phyloP scores from a whole-genome alignment of 768 basidiomycete genomes.

The Termitomyces sp. region DNA sequence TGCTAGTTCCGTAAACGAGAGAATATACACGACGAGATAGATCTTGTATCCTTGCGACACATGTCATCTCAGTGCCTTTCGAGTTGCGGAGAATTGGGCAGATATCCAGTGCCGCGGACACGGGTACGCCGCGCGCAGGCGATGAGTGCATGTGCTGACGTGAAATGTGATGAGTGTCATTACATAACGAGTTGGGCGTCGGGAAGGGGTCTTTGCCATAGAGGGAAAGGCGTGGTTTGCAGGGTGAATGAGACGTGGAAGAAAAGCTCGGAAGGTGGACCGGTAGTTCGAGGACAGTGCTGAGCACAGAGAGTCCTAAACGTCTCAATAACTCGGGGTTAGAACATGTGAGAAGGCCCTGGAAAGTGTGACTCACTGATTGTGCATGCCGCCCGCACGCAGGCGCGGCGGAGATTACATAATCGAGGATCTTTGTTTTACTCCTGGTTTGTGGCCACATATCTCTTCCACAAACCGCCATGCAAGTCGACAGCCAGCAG shows the following conservation, averaged over 20 bases:
- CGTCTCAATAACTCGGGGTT: not conserved
- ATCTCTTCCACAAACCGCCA: constrained; percentile 11
- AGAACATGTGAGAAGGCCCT: constrained; percentile 9
- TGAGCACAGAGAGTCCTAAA: not conserved
- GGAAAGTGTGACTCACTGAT: not conserved
- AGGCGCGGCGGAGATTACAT: constrained; percentile 13
- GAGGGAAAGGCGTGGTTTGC: not conserved
- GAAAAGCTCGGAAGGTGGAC: not conserved
- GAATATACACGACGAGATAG: not conserved
- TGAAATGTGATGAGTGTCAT: not conserved
- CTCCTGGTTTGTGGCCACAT: constrained; percentile 7
- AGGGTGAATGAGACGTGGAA: not conserved
- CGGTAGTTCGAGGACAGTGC: not conserved
- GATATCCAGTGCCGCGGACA: not conserved
- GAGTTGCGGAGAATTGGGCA: too few species aligned
- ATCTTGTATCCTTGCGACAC: not conserved
- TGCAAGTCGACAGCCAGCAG: constrained; percentile 37
- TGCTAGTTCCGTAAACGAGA: too few species aligned
- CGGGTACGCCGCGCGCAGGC: not conserved
- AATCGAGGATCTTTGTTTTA: constrained; percentile 6
- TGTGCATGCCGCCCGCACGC: constrained; percentile 6
- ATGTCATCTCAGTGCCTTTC: too few species aligned
- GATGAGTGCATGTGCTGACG: not conserved
- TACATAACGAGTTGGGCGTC: not conserved
- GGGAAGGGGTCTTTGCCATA: not conserved